Percentiles rank a stretch among this genome's conserved stretches.
Conservation (phyloP, 768 basidiomycete genomes). For the Lactarius tabidus region DNA sequence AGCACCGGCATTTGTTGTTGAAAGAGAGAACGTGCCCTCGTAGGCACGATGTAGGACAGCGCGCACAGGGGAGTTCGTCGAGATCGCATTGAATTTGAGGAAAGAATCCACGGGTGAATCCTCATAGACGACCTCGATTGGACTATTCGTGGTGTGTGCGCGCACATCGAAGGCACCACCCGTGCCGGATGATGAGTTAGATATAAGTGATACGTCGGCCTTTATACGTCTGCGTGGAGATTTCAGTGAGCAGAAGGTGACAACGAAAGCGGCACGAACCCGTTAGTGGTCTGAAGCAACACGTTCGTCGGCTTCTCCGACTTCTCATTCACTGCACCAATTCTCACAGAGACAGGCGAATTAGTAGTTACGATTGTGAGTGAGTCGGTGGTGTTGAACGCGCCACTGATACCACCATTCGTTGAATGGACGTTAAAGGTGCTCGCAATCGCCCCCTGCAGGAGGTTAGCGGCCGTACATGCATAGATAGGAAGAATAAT, state of each 20-base stretch:
- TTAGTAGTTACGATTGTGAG: conserved; percentile 37
- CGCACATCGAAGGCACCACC: conserved; percentile 36
- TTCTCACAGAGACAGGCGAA: conserved; percentile 30
- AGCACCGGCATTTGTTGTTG: conserved; percentile 28
- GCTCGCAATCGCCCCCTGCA: conserved; percentile 34
- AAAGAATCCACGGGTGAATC: conserved; percentile 37
- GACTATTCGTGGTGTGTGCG: conserved; percentile 32
- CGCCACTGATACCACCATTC: conserved; percentile 38
- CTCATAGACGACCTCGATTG: conserved; percentile 31
- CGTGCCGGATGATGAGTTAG: conserved; percentile 25
- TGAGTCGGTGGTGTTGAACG: conserved; percentile 33
- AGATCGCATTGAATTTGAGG: conserved; percentile 32
- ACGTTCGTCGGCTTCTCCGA: conserved; percentile 31
- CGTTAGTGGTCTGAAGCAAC: conserved; percentile 39
- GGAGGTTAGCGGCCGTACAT: neutral
- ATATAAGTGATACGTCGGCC: conserved; percentile 33
- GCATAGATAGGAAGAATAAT: neutral
- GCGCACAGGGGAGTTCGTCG: conserved; percentile 31
- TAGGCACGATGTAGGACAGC: conserved; percentile 36
- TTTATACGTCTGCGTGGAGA: conserved; percentile 33
- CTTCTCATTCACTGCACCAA: conserved; percentile 29
- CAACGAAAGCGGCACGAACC: conserved; percentile 32
- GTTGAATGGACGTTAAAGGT: conserved; percentile 29
- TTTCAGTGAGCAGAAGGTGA: neutral
- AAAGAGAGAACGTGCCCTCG: conserved; percentile 40